Evolutionary conservation across 768 basidiomycete species (phyloP), one percentile per base, ranked within the genome.

Genomic region (Russula compacta): DNA sequence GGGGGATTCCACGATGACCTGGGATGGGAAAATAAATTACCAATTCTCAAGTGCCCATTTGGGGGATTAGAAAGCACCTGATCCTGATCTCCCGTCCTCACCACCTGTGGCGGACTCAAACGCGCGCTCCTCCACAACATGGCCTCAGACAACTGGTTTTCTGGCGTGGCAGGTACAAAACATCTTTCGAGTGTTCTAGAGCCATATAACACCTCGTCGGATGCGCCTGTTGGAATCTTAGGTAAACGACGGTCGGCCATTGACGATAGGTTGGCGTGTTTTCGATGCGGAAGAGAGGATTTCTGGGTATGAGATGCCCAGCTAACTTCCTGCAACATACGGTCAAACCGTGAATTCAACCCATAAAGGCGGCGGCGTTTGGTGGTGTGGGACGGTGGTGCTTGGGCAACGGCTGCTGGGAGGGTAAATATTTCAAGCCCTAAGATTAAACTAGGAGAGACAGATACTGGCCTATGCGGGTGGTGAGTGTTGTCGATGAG

Each of bases 321-420:
- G 56, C 80, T 77, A 74, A 86, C 81, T 3, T 79, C 76, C 53
- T 81, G 76, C 35, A 88, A 72, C 87, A 89, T 89, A 47, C 76
- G 76, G 69, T 89, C 86, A 65, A 82, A 86, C 42, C 80, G 79
- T 38, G 77, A 69, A 65, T 88, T 89, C 52, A 84, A 71, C 8
- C 78, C 78, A 40, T 66, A 70, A n/a, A 72, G 73, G 66, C 74
- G 81, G 29, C 76, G 77, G 19, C 82, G 79, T 64, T 83, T 87
- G n/a, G 68, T 56, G 35, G 68, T 65, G 17, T 44, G 56, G 29
- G 36, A 38, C 29, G 29, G 40, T 12, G 36, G 33, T 8, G 50
- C n/a, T n/a, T 54, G 33, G 33, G 44, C 14, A 39, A 33, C 5
- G 14, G 51, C 63, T 61, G 32, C 38, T 17, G 9, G 8, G 15